A percentile compares a stretch with the other conserved stretches of the same genome.
These are phyloP conservation scores for Trichoderma pleuroti DNA, from an alignment of 2,329 filamentous ascomycete genomes.

Conservation along the genomic window DNA sequence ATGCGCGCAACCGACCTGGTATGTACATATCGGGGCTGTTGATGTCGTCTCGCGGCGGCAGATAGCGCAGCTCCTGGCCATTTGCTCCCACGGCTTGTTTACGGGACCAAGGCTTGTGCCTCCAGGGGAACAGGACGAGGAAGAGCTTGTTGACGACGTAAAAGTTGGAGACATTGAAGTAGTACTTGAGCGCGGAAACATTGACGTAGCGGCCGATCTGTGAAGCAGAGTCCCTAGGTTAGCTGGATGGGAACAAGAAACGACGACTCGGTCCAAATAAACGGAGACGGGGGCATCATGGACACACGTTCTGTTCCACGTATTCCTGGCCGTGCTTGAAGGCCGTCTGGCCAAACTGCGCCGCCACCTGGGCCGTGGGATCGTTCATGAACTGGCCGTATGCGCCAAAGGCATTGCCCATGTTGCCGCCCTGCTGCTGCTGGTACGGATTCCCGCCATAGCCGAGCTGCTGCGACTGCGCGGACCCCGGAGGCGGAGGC, in stretches of 20 bases:
- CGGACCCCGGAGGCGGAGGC: constrained; percentile 70
- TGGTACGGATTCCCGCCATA: constrained; percentile 73
- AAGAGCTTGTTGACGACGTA: constrained; percentile 93
- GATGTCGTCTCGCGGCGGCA: constrained; percentile 89
- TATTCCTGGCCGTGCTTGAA: constrained; percentile 91
- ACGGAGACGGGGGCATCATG: not conserved
- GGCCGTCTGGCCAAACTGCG: constrained; percentile 89
- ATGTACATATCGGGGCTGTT: constrained; percentile 99
- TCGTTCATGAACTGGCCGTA: constrained; percentile 96
- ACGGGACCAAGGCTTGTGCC: constrained; percentile 95
- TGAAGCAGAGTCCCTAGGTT: constrained; percentile 13
- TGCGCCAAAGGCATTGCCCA: constrained; percentile 59
- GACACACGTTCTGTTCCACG: constrained; percentile 83
- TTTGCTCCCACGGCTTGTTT: constrained; percentile 72
- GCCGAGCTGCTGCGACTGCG: constrained; percentile 61
- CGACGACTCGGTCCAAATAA: not conserved
- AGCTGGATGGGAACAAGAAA: constrained; percentile 6
- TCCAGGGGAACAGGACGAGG: constrained; percentile 94
- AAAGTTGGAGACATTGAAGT: constrained; percentile 98
- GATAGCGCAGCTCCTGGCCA: constrained; percentile 71
- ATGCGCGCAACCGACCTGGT: constrained; percentile 47
- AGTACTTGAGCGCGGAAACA: constrained; percentile 90
- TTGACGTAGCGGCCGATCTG: constrained; percentile 74
- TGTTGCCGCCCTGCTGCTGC: constrained; percentile 55
- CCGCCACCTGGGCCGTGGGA: constrained; percentile 88